Base-by-base conservation (phyloP, 2,329 filamentous ascomycete genomes). In the Colletotrichum sojae region DNA sequence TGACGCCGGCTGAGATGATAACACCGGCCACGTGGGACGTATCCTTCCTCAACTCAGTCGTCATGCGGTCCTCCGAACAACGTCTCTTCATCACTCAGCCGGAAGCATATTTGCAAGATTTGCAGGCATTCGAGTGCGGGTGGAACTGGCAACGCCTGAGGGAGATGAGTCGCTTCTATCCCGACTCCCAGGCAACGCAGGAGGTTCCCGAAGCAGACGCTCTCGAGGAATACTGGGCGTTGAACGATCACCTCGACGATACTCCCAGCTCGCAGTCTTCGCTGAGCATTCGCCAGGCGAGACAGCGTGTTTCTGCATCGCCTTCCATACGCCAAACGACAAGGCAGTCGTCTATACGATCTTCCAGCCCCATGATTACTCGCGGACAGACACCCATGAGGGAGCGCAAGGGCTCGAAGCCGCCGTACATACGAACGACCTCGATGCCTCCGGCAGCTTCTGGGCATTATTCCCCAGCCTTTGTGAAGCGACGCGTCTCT, bases 61-160 rank as follows among this genome's bases (percentile, higher is more conserved):
- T 93, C 74, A 95, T 95, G 92, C 89, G 91, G 74, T 86, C 89
- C 36, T 85, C 88, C 10, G 85, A 87, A 71, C 89, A 90, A 70
- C 86, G 92, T 9, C 85, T 95, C 13, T 95, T 92, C 79, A 85
- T 95, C 67, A 95, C 93, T 1, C 91, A 93, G 67, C 88, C 90
- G 4, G 90, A 92, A 72, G 91, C 91, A 1, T 95, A 95, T 72
- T 80, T 93, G 2, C 93, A 95, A 75, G 87, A 90, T 70, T 78
- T 81, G 15, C 80, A 84, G 39, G 83, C 86, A 5, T 85, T 86
- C 45, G 83, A 86, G 51, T 76, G 82, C 10, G 84, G 85, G 5
- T 94, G 91, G 91, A 90, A 88, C 1, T 95, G 93, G 93, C 89
- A 90, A 73, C 86, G 85, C 53, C 78, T 95, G 10, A 87, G 89